Evolutionary conservation across 257 asterid species (phyloP).

Genomic region (Forsythia suspensa): DNA sequence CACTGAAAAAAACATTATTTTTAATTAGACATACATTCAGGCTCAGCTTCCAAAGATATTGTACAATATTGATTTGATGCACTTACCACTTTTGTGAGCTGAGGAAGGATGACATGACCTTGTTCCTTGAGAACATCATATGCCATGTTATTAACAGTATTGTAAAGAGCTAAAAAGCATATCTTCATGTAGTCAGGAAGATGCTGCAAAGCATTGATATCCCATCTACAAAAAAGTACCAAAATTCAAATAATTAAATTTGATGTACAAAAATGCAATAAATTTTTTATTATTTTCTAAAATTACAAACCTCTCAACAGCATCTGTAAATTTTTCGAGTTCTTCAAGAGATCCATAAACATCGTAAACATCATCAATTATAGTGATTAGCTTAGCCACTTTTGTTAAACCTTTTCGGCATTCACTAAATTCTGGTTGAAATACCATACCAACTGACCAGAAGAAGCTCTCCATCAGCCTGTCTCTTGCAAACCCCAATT

Average conservation of each 20-base stretch:
- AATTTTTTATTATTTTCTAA: too few relatives aligned
- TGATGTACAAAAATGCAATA: neutral
- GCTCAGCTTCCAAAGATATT: neutral
- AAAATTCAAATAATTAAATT: neutral
- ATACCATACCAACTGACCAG: conserved; percentile 29
- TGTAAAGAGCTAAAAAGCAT: conserved; percentile 25
- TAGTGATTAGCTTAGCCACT: neutral
- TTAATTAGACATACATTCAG: neutral
- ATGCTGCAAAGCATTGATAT: conserved; percentile 22
- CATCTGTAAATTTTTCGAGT: conserved; percentile 14
- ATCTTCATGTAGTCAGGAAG: conserved; percentile 38
- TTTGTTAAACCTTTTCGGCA: conserved; percentile 11
- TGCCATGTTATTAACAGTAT: conserved; percentile 23
- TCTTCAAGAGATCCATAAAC: conserved; percentile 20
- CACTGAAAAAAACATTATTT: conserved; percentile 19
- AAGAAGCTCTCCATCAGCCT: conserved; percentile 25
- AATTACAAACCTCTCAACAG: conserved; percentile 10
- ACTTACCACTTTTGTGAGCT: conserved; percentile 26
- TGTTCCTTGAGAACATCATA: conserved; percentile 19
- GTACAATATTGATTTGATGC: too few relatives aligned
- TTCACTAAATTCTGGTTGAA: conserved; percentile 14
- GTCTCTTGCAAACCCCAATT: conserved; percentile 31
- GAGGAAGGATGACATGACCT: conserved; percentile 10
- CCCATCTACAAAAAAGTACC: conserved; percentile 27
- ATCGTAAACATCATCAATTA: conserved; percentile 15